Base-by-base conservation (phyloP, 257 asterid genomes). In the Henckelia pumila region DNA sequence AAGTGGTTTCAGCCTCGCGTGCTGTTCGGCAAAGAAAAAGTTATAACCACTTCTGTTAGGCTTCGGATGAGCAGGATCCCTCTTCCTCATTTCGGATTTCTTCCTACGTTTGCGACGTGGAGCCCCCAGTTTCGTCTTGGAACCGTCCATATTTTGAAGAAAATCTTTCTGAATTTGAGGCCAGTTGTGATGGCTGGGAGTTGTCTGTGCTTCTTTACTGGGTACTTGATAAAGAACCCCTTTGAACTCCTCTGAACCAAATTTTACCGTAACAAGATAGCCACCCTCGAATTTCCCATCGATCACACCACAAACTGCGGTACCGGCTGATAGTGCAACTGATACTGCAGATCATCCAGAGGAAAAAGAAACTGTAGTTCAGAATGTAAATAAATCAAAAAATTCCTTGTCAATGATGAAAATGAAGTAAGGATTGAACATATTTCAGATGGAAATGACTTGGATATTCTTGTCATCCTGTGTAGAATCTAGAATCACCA, bases 241-340 rank as follows among this genome's bases (percentile, higher is more conserved):
- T 75, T 79, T 88, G 57, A 85, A 71, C 29, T 85, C 92, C 68
- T 93, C 92, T 1, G 77, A 62, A 17, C 99, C 99, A 1, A 88
- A 75, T 71, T 71, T 83, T 25, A 88, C 91, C 0, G 96, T 93
- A 2, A 93, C 59, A 3, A 90, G 97, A 69, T 93, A 93, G 29
- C 99, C 99, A 4, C 90, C 77, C 7, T 90, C 99, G 33, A 93
- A 93, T 59, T 88, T 90, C 4, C 97, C 97, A 61, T 93, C 97
- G 8, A 93, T 90, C 70, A 87, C 84, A 3, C 97, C 99, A 10
- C 56, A 59, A 30, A 93, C 91, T 1, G 74, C 75, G 5, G 85
- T 57, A 21, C 80, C 87, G 3, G 78, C 22, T 5, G 85, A 60
- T 8, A 81, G 67, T 49, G 69, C 14, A 20, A 77, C 29, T 11